These are phyloP conservation scores for Chaetomium cochliodes DNA, from an alignment of 495 filamentous ascomycete species.

Conservation along the genomic window DNA sequence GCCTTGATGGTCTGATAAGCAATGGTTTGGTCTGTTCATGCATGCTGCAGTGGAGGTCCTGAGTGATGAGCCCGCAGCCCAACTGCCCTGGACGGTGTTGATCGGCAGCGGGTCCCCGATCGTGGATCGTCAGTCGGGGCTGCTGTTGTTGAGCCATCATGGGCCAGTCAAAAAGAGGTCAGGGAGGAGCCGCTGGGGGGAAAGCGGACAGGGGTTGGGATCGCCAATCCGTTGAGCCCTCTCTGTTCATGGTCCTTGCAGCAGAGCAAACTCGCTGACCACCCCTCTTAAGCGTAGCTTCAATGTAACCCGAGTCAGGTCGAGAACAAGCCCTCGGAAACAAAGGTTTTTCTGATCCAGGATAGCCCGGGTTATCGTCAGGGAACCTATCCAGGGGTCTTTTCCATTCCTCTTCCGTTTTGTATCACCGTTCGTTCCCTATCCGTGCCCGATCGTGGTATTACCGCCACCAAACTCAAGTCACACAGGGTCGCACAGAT, in stretches of 20 bases:
- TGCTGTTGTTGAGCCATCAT: neutral
- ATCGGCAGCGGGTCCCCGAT: conserved; percentile 9
- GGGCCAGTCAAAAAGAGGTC: neutral
- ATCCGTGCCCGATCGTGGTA: neutral
- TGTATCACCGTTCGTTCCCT: neutral
- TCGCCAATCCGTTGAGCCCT: neutral
- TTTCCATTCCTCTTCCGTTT: neutral
- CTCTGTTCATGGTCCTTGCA: neutral
- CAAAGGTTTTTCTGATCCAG: neutral
- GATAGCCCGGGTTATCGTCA: neutral
- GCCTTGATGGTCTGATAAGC: conserved; percentile 1
- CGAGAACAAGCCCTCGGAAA: neutral
- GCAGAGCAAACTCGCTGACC: neutral
- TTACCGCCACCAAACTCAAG: neutral
- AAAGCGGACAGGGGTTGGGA: neutral
- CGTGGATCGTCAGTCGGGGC: neutral
- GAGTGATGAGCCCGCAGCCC: neutral
- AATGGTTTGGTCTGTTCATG: neutral
- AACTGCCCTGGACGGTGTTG: neutral
- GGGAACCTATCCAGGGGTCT: neutral
- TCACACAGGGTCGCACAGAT: no score
- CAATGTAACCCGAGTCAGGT: neutral
- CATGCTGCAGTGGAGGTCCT: neutral
- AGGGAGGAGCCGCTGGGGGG: neutral
- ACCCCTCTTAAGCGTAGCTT: neutral